Evolutionary conservation across 1,284 basidiomycete genomes (phyloP).

Genomic region (Ustilago cynodontis): DNA sequence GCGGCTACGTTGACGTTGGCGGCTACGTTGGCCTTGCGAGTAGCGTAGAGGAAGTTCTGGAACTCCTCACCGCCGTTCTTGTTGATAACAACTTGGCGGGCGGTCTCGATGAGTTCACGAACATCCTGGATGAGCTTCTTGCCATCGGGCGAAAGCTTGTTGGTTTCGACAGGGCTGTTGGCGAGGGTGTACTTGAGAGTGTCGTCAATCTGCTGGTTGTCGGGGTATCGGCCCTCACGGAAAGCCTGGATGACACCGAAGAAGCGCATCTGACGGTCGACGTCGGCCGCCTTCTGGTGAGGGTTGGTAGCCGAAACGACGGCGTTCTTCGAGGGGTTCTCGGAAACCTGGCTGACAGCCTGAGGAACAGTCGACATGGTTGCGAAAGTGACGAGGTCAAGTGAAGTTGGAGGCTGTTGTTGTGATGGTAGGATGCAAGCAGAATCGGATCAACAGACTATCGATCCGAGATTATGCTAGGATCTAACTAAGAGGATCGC

Average conservation of each 20-base stretch:
- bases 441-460: slow-evolving; percentile 37
- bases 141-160: slow-evolving; percentile 63
- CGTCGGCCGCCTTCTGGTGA: slow-evolving; percentile 53
- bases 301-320: slow-evolving; percentile 49
- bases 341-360: slow-evolving; percentile 46
- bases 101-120: slow-evolving; percentile 58
- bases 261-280: slow-evolving; percentile 65
- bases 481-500: slow-evolving; percentile 12
- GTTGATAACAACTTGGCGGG: slow-evolving; percentile 60
- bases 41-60: slow-evolving; percentile 65
- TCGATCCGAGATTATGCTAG: slow-evolving; percentile 20
- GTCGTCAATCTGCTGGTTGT: slow-evolving; percentile 65
- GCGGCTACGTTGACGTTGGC: slow-evolving; percentile 50
- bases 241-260: slow-evolving; percentile 66
- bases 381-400: not conserved
- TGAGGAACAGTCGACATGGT: slow-evolving; percentile 47
- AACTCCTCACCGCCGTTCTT: slow-evolving; percentile 66
- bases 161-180: slow-evolving; percentile 58
- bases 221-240: slow-evolving; percentile 65
- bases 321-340: slow-evolving; percentile 53
- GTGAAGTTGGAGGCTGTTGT: not conserved
- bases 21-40: slow-evolving; percentile 57
- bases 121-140: slow-evolving; percentile 63
- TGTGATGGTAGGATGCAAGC: slow-evolving; percentile 2
- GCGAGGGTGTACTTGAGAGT: slow-evolving; percentile 60